These are phyloP conservation scores for Exserohilum turcica DNA, from an alignment of 2,329 filamentous ascomycete species.

Conservation along the genomic window DNA sequence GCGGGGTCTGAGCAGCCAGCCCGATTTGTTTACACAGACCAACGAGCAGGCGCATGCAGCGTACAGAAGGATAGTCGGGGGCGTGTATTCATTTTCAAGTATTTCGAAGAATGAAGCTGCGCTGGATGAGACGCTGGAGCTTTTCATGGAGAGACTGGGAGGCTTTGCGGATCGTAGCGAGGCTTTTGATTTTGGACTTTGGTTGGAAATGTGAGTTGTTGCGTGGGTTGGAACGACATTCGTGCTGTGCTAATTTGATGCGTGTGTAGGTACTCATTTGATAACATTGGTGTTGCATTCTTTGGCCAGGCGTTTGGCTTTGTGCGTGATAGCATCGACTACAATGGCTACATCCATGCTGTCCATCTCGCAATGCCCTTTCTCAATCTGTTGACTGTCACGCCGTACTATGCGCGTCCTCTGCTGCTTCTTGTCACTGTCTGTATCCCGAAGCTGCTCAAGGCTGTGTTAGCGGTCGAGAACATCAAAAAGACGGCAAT, in stretches of 20 bases:
- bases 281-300: slow-evolving; percentile 19
- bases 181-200: slow-evolving; percentile 24
- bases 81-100: slow-evolving; percentile 21
- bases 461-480: slow-evolving; percentile 25
- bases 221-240: not conserved
- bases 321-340: slow-evolving; percentile 26
- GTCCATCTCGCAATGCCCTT: slow-evolving; percentile 44
- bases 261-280: slow-evolving; percentile 27
- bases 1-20: slow-evolving; percentile 14
- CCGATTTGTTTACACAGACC: slow-evolving; percentile 24
- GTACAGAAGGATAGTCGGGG: slow-evolving; percentile 18
- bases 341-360: slow-evolving; percentile 29
- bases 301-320: slow-evolving; percentile 30
- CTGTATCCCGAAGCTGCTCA: slow-evolving; percentile 28
- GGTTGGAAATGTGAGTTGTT: slow-evolving; percentile 26
- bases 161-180: slow-evolving; percentile 17
- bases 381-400: slow-evolving; percentile 17
- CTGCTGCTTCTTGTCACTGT: slow-evolving; percentile 16
- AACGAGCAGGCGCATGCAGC: slow-evolving; percentile 19
- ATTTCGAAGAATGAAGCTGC: slow-evolving; percentile 21
- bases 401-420: slow-evolving; percentile 15
- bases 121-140: slow-evolving; percentile 16
- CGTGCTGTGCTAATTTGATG: not conserved
- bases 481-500: slow-evolving; percentile 21
- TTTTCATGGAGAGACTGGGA: slow-evolving; percentile 19